These are phyloP conservation scores for Sugiyamaella paludigena DNA, from an alignment of 1,139 yeast species.

Conservation along the genomic window DNA sequence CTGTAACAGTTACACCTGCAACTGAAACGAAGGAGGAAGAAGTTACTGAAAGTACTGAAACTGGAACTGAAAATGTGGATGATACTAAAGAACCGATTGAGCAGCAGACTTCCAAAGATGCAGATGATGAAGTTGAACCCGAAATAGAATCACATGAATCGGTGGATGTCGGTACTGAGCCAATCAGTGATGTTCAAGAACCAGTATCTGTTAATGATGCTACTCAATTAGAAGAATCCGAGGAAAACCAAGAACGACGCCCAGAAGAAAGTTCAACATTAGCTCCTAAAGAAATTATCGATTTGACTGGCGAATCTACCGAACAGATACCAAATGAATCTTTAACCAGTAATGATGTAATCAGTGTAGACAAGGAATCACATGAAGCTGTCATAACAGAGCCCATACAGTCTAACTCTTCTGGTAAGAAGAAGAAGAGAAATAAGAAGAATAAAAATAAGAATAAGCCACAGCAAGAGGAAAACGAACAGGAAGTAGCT, in stretches of 20 bases:
- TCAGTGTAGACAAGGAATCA: no score
- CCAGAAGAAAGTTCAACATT: slow-evolving; percentile 2
- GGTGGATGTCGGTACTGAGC: no score
- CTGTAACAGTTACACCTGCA: slow-evolving; percentile 9
- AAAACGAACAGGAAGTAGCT: slow-evolving; percentile 11
- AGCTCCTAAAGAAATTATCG: not conserved
- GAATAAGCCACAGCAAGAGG: not conserved
- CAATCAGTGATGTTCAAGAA: no score
- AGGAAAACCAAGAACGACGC: not conserved
- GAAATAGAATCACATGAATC: no score
- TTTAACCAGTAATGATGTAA: slow-evolving; percentile 9
- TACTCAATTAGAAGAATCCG: no score
- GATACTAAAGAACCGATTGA: slow-evolving; percentile 4
- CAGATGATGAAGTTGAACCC: no score
- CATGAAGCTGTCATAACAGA: no score
- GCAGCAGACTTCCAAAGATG: no score
- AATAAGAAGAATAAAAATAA: not conserved
- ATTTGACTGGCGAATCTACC: slow-evolving; percentile 19
- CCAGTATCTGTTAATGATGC: no score
- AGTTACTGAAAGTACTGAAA: slow-evolving; percentile 17
- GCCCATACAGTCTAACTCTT: no score
- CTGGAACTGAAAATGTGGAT: slow-evolving; percentile 15
- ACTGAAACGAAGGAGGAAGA: slow-evolving; percentile 2
- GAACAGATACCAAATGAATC: slow-evolving; percentile 17
- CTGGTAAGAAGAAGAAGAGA: slow-evolving; percentile 17